phyloP scores from a whole-genome alignment of 495 filamentous ascomycete species.

The Rhypophila decipiens region DNA sequence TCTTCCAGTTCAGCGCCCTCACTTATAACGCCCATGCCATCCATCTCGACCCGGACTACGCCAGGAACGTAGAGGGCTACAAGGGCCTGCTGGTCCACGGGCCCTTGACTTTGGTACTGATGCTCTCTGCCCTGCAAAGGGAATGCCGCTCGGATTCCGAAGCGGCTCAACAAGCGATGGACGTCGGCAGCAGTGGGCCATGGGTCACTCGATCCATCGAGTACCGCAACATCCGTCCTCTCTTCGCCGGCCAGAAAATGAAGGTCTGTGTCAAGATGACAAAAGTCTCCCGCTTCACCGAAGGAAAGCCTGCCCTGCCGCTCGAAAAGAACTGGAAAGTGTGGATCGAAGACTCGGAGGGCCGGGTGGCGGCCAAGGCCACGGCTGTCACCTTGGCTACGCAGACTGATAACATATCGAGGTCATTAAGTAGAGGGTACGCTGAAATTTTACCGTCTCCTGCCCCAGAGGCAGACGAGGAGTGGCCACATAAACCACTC shows the following conservation, averaged over 20 bases:
- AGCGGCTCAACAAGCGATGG: slow-evolving; percentile 4
- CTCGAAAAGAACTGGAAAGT: slow-evolving; percentile 43
- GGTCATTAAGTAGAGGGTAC: no score
- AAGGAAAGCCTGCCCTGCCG: no score
- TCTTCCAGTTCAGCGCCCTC: slow-evolving; percentile 81
- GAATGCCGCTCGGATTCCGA: background rate
- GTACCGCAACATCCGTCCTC: slow-evolving; percentile 76
- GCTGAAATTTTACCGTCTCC: no score
- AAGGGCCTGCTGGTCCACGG: slow-evolving; percentile 75
- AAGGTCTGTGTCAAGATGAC: slow-evolving; percentile 47
- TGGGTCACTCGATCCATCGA: slow-evolving; percentile 47
- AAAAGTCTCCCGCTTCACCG: no score
- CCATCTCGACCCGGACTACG: slow-evolving; percentile 71
- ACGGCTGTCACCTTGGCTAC: slow-evolving; percentile 6
- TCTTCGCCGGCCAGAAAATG: slow-evolving; percentile 66
- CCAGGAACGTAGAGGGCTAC: slow-evolving; percentile 64
- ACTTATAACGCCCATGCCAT: slow-evolving; percentile 84
- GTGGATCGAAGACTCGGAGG: slow-evolving; percentile 59
- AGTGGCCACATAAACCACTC: no score
- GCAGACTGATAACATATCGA: no score
- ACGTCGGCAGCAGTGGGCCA: no score
- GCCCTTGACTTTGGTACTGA: slow-evolving; percentile 68
- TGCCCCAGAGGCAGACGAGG: no score
- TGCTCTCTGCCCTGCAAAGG: slow-evolving; percentile 55
- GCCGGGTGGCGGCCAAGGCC: slow-evolving; percentile 57